Conservation (phyloP, 164 flowering plant genomes). For the Akebia trifoliata region DNA sequence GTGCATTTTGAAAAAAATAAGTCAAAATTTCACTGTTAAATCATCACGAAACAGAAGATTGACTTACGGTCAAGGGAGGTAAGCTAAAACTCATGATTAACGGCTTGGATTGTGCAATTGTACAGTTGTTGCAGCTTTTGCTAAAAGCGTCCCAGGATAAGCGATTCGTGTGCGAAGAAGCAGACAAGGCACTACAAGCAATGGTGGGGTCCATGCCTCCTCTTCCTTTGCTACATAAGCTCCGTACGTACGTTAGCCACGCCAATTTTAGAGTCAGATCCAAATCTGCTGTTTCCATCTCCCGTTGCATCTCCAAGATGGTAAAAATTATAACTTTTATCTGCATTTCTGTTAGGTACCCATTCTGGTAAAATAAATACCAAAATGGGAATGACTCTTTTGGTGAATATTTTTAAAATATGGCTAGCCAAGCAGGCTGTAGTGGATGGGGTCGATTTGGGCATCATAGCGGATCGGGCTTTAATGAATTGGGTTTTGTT, state of each 20-base stretch:
- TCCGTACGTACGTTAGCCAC: conserved; percentile 48
- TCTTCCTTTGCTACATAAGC: conserved; percentile 63
- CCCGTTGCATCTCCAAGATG: conserved; percentile 67
- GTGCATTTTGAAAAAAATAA: no score
- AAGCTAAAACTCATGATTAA: no score
- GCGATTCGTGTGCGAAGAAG: conserved; percentile 89
- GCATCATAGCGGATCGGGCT: no score
- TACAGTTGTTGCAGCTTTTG: conserved; percentile 73
- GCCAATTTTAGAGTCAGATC: conserved; percentile 67
- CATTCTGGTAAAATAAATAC: no score
- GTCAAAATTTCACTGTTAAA: no score
- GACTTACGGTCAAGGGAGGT: no score
- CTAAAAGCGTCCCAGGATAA: conserved; percentile 93
- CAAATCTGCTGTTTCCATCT: conserved; percentile 71
- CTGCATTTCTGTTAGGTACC: not conserved
- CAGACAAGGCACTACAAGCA: conserved; percentile 51
- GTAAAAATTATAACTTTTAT: conserved; percentile 24
- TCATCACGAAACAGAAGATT: no score
- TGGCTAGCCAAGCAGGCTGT: no score
- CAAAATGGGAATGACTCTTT: no score
- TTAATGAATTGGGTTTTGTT: no score
- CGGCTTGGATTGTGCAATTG: not conserved
- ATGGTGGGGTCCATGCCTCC: conserved; percentile 63
- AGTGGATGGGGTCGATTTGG: no score
- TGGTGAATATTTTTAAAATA: no score